Evolutionary conservation across 176 grass and related monocot species (phyloP).

Genomic region (Chrysopogon serrulatus): DNA sequence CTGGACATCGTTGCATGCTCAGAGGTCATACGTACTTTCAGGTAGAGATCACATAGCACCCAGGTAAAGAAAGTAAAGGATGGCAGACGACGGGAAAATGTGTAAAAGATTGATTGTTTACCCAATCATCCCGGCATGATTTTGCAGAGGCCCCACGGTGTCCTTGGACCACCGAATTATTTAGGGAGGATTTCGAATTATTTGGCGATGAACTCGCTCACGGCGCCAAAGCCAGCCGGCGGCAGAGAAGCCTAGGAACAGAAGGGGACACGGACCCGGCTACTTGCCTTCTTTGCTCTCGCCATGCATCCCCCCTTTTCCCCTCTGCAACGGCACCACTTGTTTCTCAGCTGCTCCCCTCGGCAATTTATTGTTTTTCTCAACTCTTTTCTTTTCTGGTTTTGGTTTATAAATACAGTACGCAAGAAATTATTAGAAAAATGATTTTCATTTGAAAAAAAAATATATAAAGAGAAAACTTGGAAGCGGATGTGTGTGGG

Average conservation of each 20-base stretch:
- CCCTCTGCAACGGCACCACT: neutral
- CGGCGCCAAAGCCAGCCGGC: neutral
- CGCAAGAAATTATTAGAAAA: neutral
- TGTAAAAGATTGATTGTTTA: neutral
- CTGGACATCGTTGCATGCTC: neutral
- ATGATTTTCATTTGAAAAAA: neutral
- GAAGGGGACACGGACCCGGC: neutral
- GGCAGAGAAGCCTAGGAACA: neutral
- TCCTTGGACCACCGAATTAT: conserved; percentile 17
- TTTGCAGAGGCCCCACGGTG: conserved; percentile 12
- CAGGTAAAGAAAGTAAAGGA: neutral
- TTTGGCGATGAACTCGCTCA: neutral
- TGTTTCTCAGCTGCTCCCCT: neutral
- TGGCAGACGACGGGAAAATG: neutral
- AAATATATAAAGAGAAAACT: neutral
- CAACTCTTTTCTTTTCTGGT: neutral
- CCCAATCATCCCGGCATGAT: conserved; percentile 20
- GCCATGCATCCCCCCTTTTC: neutral
- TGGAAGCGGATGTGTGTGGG: neutral
- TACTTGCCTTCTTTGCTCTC: neutral
- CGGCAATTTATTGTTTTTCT: neutral
- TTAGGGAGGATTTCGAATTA: neutral
- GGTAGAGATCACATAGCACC: neutral
- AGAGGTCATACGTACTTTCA: neutral
- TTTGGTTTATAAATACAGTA: neutral